phyloP scores from a whole-genome alignment of 371 early-diverging fungal genomes.

The Mortierella sp. region DNA sequence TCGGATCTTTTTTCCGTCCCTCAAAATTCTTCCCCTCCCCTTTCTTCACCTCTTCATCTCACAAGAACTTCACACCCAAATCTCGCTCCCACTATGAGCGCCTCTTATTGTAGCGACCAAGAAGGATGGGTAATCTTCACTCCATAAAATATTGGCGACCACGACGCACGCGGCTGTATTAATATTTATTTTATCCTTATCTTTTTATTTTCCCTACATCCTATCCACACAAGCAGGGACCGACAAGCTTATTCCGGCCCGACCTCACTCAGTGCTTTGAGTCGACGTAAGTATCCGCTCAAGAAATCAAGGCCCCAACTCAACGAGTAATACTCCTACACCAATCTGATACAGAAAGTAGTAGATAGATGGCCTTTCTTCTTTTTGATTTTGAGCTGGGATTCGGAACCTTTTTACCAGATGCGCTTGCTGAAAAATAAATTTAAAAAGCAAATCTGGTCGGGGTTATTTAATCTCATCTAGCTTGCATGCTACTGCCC shows the following conservation, averaged over 20 bases:
- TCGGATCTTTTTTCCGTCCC: too few species aligned
- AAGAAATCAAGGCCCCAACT: background rate
- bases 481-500: background rate
- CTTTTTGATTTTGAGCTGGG: background rate
- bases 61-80: background rate
- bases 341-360: background rate
- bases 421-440: too few species aligned
- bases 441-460: background rate
- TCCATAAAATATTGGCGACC: too few species aligned
- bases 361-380: background rate
- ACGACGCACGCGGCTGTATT: too few species aligned
- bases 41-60: too few species aligned
- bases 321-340: background rate
- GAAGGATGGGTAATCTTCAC: constrained; percentile 28
- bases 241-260: constrained; percentile 8
- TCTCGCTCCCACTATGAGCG: constrained; percentile 14
- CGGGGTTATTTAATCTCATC: background rate
- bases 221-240: constrained; percentile 18
- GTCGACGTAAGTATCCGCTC: constrained; percentile 31
- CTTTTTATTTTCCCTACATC: background rate
- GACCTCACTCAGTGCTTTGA: constrained; percentile 36
- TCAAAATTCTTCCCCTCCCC: too few species aligned
- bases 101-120: constrained; percentile 16
- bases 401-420: too few species aligned
- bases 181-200: background rate